Conservation (phyloP, 2,329 filamentous ascomycete species). For the Colletotrichum sublineola region DNA sequence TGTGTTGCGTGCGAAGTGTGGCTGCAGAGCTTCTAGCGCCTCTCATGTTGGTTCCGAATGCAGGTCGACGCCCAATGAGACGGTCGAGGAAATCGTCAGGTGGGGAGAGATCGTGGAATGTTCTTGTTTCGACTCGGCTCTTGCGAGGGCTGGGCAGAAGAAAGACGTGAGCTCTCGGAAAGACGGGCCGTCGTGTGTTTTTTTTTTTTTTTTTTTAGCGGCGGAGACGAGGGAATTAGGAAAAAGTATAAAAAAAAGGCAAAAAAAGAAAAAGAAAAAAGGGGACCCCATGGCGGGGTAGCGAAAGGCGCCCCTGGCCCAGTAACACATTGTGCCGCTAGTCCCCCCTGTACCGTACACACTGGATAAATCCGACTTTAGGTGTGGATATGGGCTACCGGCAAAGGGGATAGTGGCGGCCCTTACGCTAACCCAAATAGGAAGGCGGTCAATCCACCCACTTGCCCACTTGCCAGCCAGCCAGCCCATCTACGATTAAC, state of each 20-base stretch:
- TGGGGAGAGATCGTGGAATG: constrained; percentile 33
- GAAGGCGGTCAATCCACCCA: too few species aligned
- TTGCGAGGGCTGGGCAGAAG: constrained; percentile 15
- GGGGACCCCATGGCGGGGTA: constrained; percentile 44
- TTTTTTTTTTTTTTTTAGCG: constrained; percentile 30
- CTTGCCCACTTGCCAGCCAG: too few species aligned
- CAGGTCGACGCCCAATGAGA: constrained; percentile 24
- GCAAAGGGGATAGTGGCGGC: too few species aligned
- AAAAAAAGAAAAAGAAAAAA: too few species aligned
- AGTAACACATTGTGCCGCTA: constrained; percentile 1
- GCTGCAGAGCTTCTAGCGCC: constrained; percentile 11
- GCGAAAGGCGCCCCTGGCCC: constrained; percentile 27
- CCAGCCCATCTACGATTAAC: too few species aligned
- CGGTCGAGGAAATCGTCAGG: constrained; percentile 18
- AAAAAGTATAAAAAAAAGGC: neutral
- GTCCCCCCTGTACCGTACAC: neutral
- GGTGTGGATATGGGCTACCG: too few species aligned
- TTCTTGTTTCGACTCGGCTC: constrained; percentile 36
- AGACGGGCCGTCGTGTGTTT: constrained; percentile 52
- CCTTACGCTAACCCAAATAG: too few species aligned
- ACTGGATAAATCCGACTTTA: too few species aligned
- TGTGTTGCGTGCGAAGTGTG: constrained; percentile 1
- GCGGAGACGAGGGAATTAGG: constrained; percentile 24
- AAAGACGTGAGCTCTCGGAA: constrained; percentile 47
- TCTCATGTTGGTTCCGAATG: constrained; percentile 17